These are phyloP conservation scores for Mortierella sp. DNA, from an alignment of 371 early-diverging fungal species.

Conservation along the genomic window DNA sequence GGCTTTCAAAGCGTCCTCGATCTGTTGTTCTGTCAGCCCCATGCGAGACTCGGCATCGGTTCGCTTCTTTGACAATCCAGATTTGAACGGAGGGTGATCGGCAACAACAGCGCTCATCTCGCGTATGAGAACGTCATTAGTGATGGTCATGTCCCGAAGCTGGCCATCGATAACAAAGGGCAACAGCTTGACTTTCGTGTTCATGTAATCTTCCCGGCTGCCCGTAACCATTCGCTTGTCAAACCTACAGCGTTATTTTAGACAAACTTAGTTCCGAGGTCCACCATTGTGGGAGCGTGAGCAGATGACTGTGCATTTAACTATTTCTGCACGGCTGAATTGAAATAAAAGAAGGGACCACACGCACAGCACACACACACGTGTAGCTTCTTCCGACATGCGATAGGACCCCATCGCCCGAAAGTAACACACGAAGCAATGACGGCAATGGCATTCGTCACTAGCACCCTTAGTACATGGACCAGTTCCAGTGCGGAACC, in stretches of 20 bases:
- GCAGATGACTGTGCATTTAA: background rate
- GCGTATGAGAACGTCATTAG: conserved; percentile 38
- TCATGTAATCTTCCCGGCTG: conserved; percentile 61
- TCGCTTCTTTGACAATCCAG: conserved; percentile 19
- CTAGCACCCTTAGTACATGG: too few species aligned
- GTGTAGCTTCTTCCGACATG: conserved; percentile 4
- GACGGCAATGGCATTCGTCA: too few species aligned
- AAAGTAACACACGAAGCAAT: too few species aligned
- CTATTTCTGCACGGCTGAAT: background rate
- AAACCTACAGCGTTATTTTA: conserved; percentile 55
- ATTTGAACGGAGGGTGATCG: conserved; percentile 33
- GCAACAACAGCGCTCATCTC: conserved; percentile 42
- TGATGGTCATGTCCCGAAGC: conserved; percentile 33
- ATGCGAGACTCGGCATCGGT: conserved; percentile 17
- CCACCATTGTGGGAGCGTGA: background rate
- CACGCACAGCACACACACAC: conserved; percentile 12
- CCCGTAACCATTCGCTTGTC: conserved; percentile 68
- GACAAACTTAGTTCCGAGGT: background rate
- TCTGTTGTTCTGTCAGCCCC: conserved; percentile 43
- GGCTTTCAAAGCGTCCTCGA: conserved; percentile 33
- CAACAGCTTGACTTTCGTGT: conserved; percentile 61
- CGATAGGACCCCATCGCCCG: conserved; percentile 4
- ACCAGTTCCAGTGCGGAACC: too few species aligned
- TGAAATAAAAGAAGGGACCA: background rate
- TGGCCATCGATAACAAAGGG: conserved; percentile 48